Percentiles rank a stretch among this genome's conserved stretches.
phyloP scores from a whole-genome alignment of 164 flowering plant genomes.

The Akebia trifoliata region DNA sequence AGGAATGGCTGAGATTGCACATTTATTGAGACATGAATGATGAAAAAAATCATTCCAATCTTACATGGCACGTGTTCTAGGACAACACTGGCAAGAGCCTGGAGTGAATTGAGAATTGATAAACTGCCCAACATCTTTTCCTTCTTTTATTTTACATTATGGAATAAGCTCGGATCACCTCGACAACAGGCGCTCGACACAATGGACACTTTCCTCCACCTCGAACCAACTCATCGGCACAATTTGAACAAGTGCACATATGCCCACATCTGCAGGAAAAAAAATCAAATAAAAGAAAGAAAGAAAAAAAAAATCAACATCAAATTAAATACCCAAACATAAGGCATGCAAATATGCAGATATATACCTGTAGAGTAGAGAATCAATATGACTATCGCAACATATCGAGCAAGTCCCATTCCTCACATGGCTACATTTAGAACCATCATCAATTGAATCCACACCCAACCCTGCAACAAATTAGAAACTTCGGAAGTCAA shows the following conservation, averaged over 20 bases:
- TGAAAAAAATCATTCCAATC: conserved; percentile 23
- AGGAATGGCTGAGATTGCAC: not conserved
- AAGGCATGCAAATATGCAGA: too few species aligned
- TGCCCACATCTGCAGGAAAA: conserved; percentile 77
- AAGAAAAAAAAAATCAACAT: too few species aligned
- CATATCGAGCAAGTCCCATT: conserved; percentile 91
- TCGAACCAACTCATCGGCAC: conserved; percentile 72
- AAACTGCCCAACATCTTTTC: conserved; percentile 18
- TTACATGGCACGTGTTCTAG: conserved; percentile 20
- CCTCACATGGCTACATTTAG: conserved; percentile 76
- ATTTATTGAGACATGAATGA: conserved; percentile 25
- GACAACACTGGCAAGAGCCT: conserved; percentile 15
- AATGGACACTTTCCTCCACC: conserved; percentile 83
- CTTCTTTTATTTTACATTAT: conserved; percentile 45
- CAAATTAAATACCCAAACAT: too few species aligned
- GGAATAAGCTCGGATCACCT: conserved; percentile 85
- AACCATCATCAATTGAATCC: conserved; percentile 41
- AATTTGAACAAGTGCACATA: conserved; percentile 87
- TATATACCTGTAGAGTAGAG: conserved; percentile 79
- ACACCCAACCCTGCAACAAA: conserved; percentile 31
- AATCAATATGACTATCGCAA: conserved; percentile 63
- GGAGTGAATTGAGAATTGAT: not conserved
- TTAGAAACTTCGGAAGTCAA: not conserved
- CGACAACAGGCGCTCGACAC: conserved; percentile 83
- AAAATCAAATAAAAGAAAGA: not conserved